Conservation (phyloP, 495 filamentous ascomycete species). For the Penicillium chermesinum region DNA sequence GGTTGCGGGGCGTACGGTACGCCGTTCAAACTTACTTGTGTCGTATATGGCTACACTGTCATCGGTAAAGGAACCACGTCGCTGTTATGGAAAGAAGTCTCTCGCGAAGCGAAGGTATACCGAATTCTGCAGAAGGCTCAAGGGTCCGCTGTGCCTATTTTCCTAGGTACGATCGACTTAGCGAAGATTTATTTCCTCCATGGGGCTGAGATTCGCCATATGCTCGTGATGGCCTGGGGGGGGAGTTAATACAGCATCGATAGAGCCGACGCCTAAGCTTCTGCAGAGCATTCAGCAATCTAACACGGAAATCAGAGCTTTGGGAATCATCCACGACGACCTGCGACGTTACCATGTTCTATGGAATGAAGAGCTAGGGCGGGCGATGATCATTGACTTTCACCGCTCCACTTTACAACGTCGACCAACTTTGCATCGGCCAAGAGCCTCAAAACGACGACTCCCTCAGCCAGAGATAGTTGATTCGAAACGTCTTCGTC, state of each 20-base stretch:
- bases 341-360: slow-evolving; percentile 23
- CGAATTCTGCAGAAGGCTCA: slow-evolving; percentile 31
- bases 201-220: slow-evolving; percentile 37
- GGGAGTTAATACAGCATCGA: slow-evolving; percentile 16
- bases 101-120: slow-evolving; percentile 43
- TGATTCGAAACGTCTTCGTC: slow-evolving; percentile 9
- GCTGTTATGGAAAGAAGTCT: slow-evolving; percentile 28
- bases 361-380: slow-evolving; percentile 25
- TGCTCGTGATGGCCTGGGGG: slow-evolving; percentile 45
- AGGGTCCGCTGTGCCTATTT: slow-evolving; percentile 39
- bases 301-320: slow-evolving; percentile 16
- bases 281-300: slow-evolving; percentile 11
- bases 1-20: slow-evolving; percentile 22
- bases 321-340: slow-evolving; percentile 18
- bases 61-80: slow-evolving; percentile 43
- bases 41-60: slow-evolving; percentile 42
- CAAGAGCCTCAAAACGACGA: slow-evolving; percentile 7
- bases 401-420: slow-evolving; percentile 18
- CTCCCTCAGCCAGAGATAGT: slow-evolving; percentile 5
- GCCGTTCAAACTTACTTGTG: slow-evolving; percentile 38
- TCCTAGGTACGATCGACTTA: slow-evolving; percentile 42
- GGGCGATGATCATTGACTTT: slow-evolving; percentile 31
- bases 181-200: slow-evolving; percentile 33
- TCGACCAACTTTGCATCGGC: slow-evolving; percentile 5
- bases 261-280: slow-evolving; percentile 10